Conservation (phyloP, 768 basidiomycete genomes). For the Amanita molliuscula region DNA sequence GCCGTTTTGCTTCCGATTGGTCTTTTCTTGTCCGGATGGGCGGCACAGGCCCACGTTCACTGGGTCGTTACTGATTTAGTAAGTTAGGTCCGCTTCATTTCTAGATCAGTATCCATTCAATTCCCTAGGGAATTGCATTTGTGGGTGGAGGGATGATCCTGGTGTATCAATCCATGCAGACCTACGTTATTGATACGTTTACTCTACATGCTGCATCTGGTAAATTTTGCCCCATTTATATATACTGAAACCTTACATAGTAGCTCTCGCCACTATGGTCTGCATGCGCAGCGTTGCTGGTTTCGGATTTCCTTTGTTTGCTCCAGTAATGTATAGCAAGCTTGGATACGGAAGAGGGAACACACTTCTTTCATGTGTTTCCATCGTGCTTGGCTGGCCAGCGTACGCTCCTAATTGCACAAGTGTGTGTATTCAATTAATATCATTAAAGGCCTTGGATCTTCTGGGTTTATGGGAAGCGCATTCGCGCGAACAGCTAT, state of each 20-base stretch:
- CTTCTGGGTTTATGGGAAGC: constrained; percentile 6
- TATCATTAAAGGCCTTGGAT: constrained; percentile 7
- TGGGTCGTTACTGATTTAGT: constrained; percentile 39
- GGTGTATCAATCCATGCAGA: constrained; percentile 51
- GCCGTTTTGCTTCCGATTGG: background rate
- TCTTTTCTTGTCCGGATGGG: background rate
- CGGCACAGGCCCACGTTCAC: background rate
- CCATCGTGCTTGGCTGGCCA: constrained; percentile 40
- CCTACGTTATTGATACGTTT: constrained; percentile 60
- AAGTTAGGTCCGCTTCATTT: constrained; percentile 13
- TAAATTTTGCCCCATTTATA: constrained; percentile 12
- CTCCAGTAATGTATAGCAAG: constrained; percentile 51
- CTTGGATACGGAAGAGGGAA: constrained; percentile 65
- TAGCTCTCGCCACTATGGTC: constrained; percentile 55
- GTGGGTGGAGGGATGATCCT: constrained; percentile 51
- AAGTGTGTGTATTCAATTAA: too few relatives aligned
- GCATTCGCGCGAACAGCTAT: constrained; percentile 4
- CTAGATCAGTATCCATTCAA: background rate
- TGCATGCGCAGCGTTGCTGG: constrained; percentile 57
- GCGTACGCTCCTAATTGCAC: constrained; percentile 24
- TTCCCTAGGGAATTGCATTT: constrained; percentile 39
- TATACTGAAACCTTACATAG: background rate
- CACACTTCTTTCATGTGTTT: constrained; percentile 48
- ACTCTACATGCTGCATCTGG: constrained; percentile 60
- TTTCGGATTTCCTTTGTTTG: constrained; percentile 71